A percentile compares a stretch with the other conserved stretches of the same genome.
Evolutionary conservation across 2,329 filamentous ascomycete species (phyloP).

Genomic region (Bipolaris victoriae): DNA sequence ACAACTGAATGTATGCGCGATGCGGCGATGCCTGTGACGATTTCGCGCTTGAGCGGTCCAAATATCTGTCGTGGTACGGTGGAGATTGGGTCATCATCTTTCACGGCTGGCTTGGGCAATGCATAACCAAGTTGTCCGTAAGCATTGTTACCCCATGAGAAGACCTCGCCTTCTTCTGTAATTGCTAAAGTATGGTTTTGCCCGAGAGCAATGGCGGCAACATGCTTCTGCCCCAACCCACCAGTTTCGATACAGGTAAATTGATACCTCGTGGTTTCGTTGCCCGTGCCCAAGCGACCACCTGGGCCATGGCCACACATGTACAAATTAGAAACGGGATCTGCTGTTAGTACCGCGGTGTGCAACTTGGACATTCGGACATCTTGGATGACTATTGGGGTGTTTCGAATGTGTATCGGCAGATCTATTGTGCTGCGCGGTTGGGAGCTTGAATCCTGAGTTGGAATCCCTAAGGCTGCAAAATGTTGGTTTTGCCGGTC

Average conservation of each 20-base stretch:
- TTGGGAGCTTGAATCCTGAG: conserved; percentile 33
- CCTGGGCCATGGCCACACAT: conserved; percentile 91
- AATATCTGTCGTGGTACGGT: conserved; percentile 85
- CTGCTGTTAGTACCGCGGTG: conserved; percentile 84
- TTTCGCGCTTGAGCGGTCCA: conserved; percentile 86
- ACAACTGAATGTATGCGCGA: conserved; percentile 92
- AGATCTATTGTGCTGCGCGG: conserved; percentile 60
- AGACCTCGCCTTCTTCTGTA: conserved; percentile 84
- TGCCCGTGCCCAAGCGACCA: conserved; percentile 85
- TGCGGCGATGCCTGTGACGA: conserved; percentile 80
- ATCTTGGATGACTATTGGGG: conserved; percentile 77
- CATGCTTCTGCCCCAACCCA: conserved; percentile 72
- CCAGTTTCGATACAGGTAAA: conserved; percentile 83
- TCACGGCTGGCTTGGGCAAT: conserved; percentile 69
- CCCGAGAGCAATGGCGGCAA: conserved; percentile 80
- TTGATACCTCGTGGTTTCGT: conserved; percentile 86
- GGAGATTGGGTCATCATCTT: conserved; percentile 85
- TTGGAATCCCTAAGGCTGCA: conserved; percentile 44
- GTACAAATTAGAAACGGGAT: conserved; percentile 88
- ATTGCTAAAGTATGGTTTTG: conserved; percentile 91
- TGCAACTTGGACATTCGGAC: conserved; percentile 90
- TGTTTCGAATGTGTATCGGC: conserved; percentile 73
- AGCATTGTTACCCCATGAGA: conserved; percentile 91
- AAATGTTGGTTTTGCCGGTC: conserved; percentile 52
- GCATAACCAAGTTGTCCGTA: conserved; percentile 86